Conservation (phyloP, 1,139 yeast species). For the Magnusiomyces sp. region DNA sequence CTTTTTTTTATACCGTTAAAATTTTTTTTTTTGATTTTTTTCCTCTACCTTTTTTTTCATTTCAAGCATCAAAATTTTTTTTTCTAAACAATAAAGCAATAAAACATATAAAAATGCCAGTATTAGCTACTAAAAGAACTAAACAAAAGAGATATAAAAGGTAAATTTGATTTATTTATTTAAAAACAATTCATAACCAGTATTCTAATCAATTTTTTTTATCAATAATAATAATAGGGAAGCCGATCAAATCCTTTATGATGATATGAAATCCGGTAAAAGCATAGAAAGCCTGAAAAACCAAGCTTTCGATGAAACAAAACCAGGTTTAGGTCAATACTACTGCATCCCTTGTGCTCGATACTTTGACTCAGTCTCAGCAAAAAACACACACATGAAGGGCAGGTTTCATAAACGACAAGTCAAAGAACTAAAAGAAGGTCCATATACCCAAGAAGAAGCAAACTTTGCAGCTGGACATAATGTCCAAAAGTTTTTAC, state of each 20-base stretch:
- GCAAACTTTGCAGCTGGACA: conserved; percentile 87
- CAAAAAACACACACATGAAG: conserved; percentile 63
- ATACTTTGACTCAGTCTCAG: conserved; percentile 72
- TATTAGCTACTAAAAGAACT: conserved; percentile 3
- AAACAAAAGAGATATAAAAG: conserved; percentile 6
- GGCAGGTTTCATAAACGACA: conserved; percentile 81
- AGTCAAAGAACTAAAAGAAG: conserved; percentile 60
- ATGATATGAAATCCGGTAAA: conserved; percentile 60
- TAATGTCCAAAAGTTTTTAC: conserved; percentile 60
- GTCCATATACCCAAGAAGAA: conserved; percentile 82
- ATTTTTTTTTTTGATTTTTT: neutral
- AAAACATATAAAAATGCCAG: conserved; percentile 1
- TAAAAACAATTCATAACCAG: neutral
- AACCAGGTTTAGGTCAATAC: conserved; percentile 90
- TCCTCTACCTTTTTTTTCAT: neutral
- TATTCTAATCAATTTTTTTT: neutral
- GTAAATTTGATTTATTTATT: neutral
- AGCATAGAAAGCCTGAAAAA: conserved; percentile 56
- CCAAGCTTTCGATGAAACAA: conserved; percentile 81
- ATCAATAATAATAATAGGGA: conserved; percentile 40
- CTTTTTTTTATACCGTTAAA: neutral
- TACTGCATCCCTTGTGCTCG: conserved; percentile 93
- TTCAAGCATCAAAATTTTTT: neutral
- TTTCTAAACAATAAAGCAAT: neutral
- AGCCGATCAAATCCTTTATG: conserved; percentile 63